These are phyloP conservation scores for Discostella pseudostelligera DNA, from an alignment of 108 stramenopile genomes.

Conservation along the genomic window DNA sequence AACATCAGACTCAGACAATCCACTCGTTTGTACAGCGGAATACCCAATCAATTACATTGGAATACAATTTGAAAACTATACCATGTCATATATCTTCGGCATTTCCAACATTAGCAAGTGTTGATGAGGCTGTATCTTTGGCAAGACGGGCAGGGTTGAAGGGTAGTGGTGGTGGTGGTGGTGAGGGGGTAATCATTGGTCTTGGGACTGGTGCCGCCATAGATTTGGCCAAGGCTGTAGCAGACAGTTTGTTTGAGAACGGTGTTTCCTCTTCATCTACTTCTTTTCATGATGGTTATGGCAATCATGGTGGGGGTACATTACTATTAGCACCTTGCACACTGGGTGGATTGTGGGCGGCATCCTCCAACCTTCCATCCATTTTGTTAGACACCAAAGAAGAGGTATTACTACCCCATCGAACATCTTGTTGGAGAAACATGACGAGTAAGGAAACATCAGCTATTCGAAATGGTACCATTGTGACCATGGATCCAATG, in stretches of 20 bases:
- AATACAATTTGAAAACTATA: slow-evolving; percentile 37
- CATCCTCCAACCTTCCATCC: slow-evolving; percentile 50
- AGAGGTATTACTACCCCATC: slow-evolving; percentile 60
- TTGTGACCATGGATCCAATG: slow-evolving; percentile 44
- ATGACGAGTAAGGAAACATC: too few relatives aligned
- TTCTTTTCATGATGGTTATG: neutral
- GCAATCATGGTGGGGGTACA: slow-evolving; percentile 11
- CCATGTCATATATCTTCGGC: slow-evolving; percentile 35
- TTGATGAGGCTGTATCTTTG: slow-evolving; percentile 34
- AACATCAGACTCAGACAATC: slow-evolving; percentile 2
- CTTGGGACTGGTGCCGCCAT: slow-evolving; percentile 74
- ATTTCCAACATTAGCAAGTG: slow-evolving; percentile 31
- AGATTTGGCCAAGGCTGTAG: slow-evolving; percentile 71
- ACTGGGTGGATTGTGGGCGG: slow-evolving; percentile 51
- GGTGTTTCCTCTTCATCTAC: neutral
- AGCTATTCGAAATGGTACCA: slow-evolving; percentile 20
- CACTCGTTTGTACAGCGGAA: slow-evolving; percentile 35
- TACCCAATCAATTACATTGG: slow-evolving; percentile 15
- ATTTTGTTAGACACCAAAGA: slow-evolving; percentile 60
- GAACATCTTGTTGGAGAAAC: slow-evolving; percentile 5
- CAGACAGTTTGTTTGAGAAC: slow-evolving; percentile 20
- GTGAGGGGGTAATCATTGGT: slow-evolving; percentile 45
- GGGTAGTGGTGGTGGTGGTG: slow-evolving; percentile 5
- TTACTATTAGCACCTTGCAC: slow-evolving; percentile 65
- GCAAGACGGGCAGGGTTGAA: slow-evolving; percentile 39